Conservation (phyloP, 106 monocot species). For the Apostasia ramifera region DNA sequence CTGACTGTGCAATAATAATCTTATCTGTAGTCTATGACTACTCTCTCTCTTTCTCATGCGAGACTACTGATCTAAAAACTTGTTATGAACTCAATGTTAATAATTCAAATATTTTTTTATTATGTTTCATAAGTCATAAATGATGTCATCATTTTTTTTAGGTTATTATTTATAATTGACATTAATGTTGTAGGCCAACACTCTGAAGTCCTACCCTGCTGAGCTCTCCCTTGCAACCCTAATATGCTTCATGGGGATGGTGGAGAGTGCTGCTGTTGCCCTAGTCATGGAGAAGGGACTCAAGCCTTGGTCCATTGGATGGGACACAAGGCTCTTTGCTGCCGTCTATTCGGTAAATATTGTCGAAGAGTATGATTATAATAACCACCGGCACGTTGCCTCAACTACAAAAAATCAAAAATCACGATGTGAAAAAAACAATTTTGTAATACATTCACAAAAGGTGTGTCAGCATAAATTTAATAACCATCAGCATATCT, state of each 20-base stretch:
- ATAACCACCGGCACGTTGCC: too few relatives aligned
- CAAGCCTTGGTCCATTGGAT: slow-evolving; percentile 55
- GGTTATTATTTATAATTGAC: not conserved
- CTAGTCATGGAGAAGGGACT: slow-evolving; percentile 33
- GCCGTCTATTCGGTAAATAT: slow-evolving; percentile 56
- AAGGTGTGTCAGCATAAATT: too few relatives aligned
- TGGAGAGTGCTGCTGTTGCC: slow-evolving; percentile 31
- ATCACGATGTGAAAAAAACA: too few relatives aligned
- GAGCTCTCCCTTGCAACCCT: slow-evolving; percentile 54
- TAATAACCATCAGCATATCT: too few relatives aligned
- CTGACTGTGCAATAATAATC: not conserved
- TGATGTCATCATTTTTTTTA: too few relatives aligned
- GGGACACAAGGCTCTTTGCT: slow-evolving; percentile 43
- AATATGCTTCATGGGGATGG: slow-evolving; percentile 63
- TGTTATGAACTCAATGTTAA: not conserved
- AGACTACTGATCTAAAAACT: not conserved
- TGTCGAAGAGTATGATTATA: not conserved
- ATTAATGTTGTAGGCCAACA: slow-evolving; percentile 34
- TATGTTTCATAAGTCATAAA: too few relatives aligned
- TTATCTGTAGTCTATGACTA: not conserved
- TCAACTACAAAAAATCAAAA: too few relatives aligned
- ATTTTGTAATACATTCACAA: too few relatives aligned
- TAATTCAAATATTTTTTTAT: too few relatives aligned
- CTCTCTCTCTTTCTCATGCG: not conserved
- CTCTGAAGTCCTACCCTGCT: slow-evolving; percentile 59